Base-by-base conservation (phyloP, 768 basidiomycete genomes). In the Naganishia friedmannii region DNA sequence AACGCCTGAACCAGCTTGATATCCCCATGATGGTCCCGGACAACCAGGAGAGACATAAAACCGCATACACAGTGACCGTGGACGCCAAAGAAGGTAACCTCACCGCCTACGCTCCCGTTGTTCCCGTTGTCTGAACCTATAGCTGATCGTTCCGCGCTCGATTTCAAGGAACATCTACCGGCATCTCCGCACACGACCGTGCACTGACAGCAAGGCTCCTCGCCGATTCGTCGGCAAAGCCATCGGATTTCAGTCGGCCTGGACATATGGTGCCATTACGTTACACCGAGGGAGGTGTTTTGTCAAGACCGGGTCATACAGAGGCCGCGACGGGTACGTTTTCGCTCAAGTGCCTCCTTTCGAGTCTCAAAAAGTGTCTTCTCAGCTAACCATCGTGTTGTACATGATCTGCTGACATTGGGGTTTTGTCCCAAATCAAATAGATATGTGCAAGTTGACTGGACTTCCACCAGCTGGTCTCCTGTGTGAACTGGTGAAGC, bases 131-230 rank as follows among this genome's bases (percentile, higher is more conserved):
- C n/a, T 17, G 42, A 42, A 2, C 42, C 7, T 42, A 15, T 42
- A 15, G 15, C 42, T 42, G 42, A 15, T 19, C 45, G 32, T 19
- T 39, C 23, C 70, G 13, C 32, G 39, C 29, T 42, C 23, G 23
- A 45, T 74, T 70, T 65, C 46, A 77, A 92, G 92, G 90, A 2
- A 95, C 92, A 4, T 88, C 92, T 3, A 99, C 96, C 21, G 96
- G 96, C 29, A 99, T 99, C 74, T 96, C 95, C 45, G 95, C 95
- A 4, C 89, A 92, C 80, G 96, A 99, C 83, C 89, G 96, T 67
- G 88, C 90, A 39, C 84, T 93, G 67, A 95, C 95, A 4, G 92
- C 86, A 3, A 87, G 91, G 68, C 88, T 90, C 48, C 87, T 99
- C 31, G 91, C 93, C 23, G 73, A 76, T 82, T 58, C 87, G 6